Evolutionary conservation across 441 rosid genomes (phyloP).

Genomic region (Pelargonium cotyledonis): DNA sequence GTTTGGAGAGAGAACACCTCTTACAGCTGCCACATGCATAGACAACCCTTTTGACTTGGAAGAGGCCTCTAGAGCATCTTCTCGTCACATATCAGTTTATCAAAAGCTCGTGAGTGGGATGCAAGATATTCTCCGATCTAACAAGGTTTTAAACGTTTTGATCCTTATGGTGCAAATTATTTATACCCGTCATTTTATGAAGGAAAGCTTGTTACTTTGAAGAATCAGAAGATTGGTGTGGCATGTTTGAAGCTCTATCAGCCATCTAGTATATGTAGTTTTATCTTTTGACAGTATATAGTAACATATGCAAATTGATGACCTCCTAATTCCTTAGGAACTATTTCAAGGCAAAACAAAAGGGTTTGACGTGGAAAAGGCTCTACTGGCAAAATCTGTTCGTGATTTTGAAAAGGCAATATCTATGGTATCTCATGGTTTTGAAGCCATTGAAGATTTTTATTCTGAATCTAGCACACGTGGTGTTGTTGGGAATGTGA

Average conservation of each 20-base stretch:
- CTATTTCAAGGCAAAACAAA: conserved; percentile 82
- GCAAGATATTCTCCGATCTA: conserved; percentile 60
- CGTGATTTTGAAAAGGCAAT: conserved; percentile 87
- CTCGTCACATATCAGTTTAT: conserved; percentile 43
- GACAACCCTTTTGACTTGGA: conserved; percentile 93
- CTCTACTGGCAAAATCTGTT: conserved; percentile 69
- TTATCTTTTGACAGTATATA: conserved; percentile 15
- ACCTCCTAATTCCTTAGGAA: conserved; percentile 37
- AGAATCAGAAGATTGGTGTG: conserved; percentile 8
- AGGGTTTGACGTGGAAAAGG: conserved; percentile 82
- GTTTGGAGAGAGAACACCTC: conserved; percentile 78
- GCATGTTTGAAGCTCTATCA: conserved; percentile 1
- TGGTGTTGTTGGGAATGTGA: conserved; percentile 59
- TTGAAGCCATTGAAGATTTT: conserved; percentile 70
- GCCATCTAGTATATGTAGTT: conserved; percentile 3
- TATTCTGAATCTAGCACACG: conserved; percentile 73
- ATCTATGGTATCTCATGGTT: conserved; percentile 87
- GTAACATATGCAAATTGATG: conserved; percentile 25
- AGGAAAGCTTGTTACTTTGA: conserved; percentile 4
- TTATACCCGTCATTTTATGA: conserved; percentile 14
- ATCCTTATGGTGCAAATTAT: conserved; percentile 13
- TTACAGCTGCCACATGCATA: conserved; percentile 85
- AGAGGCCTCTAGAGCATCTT: conserved; percentile 70
- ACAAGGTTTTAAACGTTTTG: conserved; percentile 55
- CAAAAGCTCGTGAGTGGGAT: conserved; percentile 67